phyloP scores from a whole-genome alignment of 2,329 filamentous ascomycete species.

The Exserohilum turcica region DNA sequence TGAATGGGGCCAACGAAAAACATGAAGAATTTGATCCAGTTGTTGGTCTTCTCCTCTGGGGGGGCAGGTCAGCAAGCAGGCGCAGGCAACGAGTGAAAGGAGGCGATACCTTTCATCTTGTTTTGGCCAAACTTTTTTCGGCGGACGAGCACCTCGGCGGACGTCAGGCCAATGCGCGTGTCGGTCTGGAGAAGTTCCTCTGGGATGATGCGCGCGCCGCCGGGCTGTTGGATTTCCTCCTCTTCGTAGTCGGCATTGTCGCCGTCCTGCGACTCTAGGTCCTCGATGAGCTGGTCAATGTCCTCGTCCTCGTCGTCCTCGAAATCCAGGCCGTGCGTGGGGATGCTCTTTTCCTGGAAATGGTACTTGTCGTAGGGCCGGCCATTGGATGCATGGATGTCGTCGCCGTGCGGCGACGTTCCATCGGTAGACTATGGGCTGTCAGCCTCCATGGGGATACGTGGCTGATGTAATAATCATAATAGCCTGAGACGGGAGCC shows the following conservation, averaged over 20 bases:
- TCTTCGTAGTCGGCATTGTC: conserved; percentile 69
- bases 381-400: conserved; percentile 9
- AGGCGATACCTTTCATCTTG: conserved; percentile 68
- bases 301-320: conserved; percentile 81
- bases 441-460: neutral
- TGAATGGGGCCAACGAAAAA: conserved; percentile 91
- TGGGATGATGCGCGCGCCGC: conserved; percentile 65
- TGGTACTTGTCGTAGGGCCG: conserved; percentile 13
- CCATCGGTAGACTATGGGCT: conserved; percentile 2
- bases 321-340: conserved; percentile 41
- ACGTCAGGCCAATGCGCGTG: conserved; percentile 71
- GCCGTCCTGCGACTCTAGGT: conserved; percentile 81
- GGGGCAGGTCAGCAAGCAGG: conserved; percentile 17
- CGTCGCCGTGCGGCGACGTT: conserved; percentile 12
- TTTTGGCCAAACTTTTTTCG: conserved; percentile 81
- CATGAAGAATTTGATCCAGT: conserved; percentile 78
- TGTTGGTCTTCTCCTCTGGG: conserved; percentile 79
- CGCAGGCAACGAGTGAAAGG: neutral
- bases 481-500: neutral
- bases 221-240: conserved; percentile 58
- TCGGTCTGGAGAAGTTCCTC: conserved; percentile 81
- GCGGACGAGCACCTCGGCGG: conserved; percentile 66
- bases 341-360: conserved; percentile 9
- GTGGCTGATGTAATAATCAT: neutral
- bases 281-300: conserved; percentile 84